Conservation (phyloP, 768 basidiomycete species). For the Xanthoconium stramineum region DNA sequence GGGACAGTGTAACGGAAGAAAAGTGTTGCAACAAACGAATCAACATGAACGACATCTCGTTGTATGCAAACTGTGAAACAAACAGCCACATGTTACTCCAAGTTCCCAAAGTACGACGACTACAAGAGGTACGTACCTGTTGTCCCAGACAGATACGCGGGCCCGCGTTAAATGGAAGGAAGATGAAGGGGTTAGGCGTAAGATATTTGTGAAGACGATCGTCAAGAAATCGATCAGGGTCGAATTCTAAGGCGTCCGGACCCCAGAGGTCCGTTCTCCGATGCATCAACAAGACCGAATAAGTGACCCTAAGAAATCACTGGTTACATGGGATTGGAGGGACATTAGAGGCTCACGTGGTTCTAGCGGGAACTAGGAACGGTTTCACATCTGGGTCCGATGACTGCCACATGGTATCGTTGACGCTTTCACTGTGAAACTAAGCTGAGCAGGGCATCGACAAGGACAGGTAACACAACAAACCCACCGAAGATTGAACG, state of each 20-base stretch:
- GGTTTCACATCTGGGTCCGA: constrained; percentile 23
- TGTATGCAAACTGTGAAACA: constrained; percentile 32
- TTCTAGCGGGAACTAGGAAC: constrained; percentile 27
- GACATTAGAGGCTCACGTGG: constrained; percentile 12
- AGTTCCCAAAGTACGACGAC: background rate
- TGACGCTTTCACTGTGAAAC: constrained; percentile 17
- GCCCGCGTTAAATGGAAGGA: constrained; percentile 28
- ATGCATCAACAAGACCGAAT: constrained; percentile 34
- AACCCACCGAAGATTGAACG: constrained; percentile 32
- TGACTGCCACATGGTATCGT: constrained; percentile 26
- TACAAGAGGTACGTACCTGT: constrained; percentile 25
- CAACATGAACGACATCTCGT: constrained; percentile 34
- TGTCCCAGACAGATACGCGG: constrained; percentile 35
- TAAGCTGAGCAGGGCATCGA: background rate
- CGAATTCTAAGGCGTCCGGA: constrained; percentile 35
- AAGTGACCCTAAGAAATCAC: constrained; percentile 19
- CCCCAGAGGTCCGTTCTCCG: constrained; percentile 38
- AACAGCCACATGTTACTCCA: background rate
- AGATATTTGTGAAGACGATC: constrained; percentile 34
- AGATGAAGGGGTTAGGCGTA: constrained; percentile 39
- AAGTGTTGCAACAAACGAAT: constrained; percentile 30
- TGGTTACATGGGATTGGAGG: background rate
- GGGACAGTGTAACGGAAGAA: constrained; percentile 19
- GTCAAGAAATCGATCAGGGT: constrained; percentile 42
- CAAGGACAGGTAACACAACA: background rate